Conservation (phyloP, 108 stramenopile species). For the Seminavis robusta region DNA sequence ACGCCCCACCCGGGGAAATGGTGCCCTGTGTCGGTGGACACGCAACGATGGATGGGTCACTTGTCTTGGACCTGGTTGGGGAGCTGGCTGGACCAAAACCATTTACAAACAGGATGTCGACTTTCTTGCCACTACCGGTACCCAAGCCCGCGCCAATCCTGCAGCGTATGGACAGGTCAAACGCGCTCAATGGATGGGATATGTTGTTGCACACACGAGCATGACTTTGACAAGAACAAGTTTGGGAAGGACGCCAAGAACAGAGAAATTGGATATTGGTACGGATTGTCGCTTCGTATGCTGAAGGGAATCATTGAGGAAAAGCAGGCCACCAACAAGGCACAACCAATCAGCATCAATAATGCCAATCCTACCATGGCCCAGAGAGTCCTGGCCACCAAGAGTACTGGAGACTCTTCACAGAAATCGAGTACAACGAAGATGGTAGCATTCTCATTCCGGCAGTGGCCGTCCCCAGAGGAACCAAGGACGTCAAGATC, state of each 20-base stretch:
- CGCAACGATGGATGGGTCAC: constrained; percentile 6
- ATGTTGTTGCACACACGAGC: constrained; percentile 3
- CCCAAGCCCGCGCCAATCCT: neutral
- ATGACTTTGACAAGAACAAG: neutral
- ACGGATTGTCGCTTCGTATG: constrained; percentile 1
- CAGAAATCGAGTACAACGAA: too few species aligned
- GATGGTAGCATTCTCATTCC: constrained; percentile 5
- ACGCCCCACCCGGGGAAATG: constrained; percentile 8
- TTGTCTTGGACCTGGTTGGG: constrained; percentile 11
- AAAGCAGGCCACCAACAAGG: neutral
- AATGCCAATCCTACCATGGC: neutral
- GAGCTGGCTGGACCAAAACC: constrained; percentile 10
- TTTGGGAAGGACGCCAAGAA: neutral
- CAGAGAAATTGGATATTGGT: constrained; percentile 13
- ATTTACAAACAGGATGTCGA: constrained; percentile 4
- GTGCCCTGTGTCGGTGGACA: constrained; percentile 16
- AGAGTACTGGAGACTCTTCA: neutral
- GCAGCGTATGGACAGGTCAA: neutral
- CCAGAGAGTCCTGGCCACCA: neutral
- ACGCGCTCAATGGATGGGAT: constrained; percentile 15
- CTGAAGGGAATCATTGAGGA: constrained; percentile 1
- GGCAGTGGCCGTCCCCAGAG: neutral
- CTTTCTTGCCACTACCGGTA: constrained; percentile 7
- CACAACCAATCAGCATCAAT: neutral
- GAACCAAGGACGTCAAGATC: constrained; percentile 9